A percentile compares a stretch with the other conserved stretches of the same genome.
These are phyloP conservation scores for Sedum album DNA, from an alignment of 164 flowering plant genomes.

Conservation along the genomic window DNA sequence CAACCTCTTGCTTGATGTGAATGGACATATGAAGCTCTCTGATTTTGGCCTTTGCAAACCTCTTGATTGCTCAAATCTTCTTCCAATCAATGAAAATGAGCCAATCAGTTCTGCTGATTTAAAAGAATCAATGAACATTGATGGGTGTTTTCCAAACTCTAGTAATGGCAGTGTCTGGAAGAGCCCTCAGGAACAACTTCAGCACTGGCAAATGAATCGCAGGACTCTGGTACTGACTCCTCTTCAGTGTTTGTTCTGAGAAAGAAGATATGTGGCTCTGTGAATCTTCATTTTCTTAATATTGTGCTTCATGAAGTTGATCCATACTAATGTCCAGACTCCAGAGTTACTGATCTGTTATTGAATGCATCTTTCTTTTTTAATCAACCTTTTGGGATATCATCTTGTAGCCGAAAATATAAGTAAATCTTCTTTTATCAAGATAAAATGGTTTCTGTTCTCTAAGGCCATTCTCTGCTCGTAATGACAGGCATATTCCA, in stretches of 20 bases:
- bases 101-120: slow-evolving; percentile 53
- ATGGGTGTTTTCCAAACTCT: slow-evolving; percentile 44
- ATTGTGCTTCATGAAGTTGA: neutral
- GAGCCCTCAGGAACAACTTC: slow-evolving; percentile 75
- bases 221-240: slow-evolving; percentile 55
- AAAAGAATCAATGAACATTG: slow-evolving; percentile 74
- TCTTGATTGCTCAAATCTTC: slow-evolving; percentile 62
- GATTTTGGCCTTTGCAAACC: slow-evolving; percentile 99
- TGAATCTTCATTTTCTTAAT: neutral
- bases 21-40: slow-evolving; percentile 95
- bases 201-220: slow-evolving; percentile 90
- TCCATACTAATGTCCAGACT: neutral
- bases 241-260: neutral
- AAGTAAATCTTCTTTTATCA: too few relatives aligned
- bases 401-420: neutral
- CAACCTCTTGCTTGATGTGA: slow-evolving; percentile 80
- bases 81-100: slow-evolving; percentile 66
- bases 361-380: neutral
- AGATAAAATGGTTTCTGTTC: neutral
- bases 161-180: slow-evolving; percentile 57
- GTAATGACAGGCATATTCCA: slow-evolving; percentile 64
- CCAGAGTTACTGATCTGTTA: neutral
- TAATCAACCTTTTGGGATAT: neutral
- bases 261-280: neutral
- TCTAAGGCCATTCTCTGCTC: too few relatives aligned